Percentiles rank a stretch among this genome's conserved stretches.
These are phyloP conservation scores for Cyclostephanos tholiformis DNA, from an alignment of 108 stramenopile species.

Conservation along the genomic window DNA sequence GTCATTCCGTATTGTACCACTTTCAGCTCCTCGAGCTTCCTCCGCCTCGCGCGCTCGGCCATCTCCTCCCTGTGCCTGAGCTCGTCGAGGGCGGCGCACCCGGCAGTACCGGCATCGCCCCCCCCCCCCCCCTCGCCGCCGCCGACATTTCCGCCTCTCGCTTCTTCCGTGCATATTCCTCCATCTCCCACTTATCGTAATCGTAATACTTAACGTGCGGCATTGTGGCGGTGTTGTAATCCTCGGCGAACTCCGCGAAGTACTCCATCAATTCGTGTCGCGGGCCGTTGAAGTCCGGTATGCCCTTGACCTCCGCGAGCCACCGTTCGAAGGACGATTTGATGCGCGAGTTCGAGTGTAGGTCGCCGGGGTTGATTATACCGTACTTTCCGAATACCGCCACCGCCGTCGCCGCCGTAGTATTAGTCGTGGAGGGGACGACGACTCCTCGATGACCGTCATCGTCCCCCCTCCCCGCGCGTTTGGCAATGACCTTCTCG, in stretches of 20 bases:
- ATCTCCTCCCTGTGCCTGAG: conserved; percentile 52
- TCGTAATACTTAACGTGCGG: conserved; percentile 95
- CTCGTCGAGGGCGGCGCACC: conserved; percentile 50
- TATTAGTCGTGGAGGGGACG: conserved; percentile 6
- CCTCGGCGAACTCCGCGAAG: conserved; percentile 91
- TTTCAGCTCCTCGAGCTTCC: conserved; percentile 57
- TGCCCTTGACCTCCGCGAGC: conserved; percentile 90
- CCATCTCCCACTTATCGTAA: conserved; percentile 96
- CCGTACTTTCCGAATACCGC: conserved; percentile 91
- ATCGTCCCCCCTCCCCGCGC: too few species aligned
- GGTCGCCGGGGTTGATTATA: conserved; percentile 74
- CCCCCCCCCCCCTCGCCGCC: conserved; percentile 14
- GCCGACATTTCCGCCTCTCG: conserved; percentile 42
- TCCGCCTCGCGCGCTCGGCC: conserved; percentile 41
- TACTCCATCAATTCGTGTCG: conserved; percentile 80
- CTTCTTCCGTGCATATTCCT: conserved; percentile 78
- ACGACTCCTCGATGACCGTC: conserved; percentile 16
- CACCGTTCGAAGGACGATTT: conserved; percentile 87
- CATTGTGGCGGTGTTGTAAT: conserved; percentile 95
- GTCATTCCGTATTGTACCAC: conserved; percentile 58
- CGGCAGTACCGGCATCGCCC: background rate
- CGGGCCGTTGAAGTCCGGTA: too few species aligned
- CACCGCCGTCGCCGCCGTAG: background rate
- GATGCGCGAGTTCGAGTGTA: conserved; percentile 63
- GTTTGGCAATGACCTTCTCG: conserved; percentile 15